These are phyloP conservation scores for Metschnikowia colocasiae DNA, from an alignment of 805 yeast genomes.

Conservation along the genomic window DNA sequence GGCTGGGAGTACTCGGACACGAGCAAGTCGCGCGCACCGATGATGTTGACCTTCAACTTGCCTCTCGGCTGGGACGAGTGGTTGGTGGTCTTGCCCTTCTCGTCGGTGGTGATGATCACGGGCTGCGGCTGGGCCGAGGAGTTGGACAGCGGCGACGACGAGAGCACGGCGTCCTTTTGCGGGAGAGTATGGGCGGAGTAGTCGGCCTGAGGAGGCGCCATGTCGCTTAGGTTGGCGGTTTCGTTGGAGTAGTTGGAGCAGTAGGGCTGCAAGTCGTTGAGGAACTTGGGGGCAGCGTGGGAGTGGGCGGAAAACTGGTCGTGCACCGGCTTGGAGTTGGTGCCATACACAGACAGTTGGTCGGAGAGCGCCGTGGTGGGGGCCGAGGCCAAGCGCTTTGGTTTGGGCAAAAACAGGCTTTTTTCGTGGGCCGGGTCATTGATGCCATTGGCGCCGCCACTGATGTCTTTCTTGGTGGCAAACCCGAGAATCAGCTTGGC, in stretches of 20 bases:
- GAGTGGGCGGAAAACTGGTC: neutral
- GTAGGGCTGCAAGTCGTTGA: constrained; percentile 19
- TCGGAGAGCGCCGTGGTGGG: constrained; percentile 70
- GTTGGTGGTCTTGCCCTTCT: constrained; percentile 34
- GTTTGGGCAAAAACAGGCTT: constrained; percentile 33
- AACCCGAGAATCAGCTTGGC: constrained; percentile 44
- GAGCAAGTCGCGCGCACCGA: constrained; percentile 71
- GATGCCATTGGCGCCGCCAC: neutral
- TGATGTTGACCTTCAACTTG: constrained; percentile 71
- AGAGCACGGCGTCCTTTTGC: constrained; percentile 1
- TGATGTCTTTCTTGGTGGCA: constrained; percentile 29
- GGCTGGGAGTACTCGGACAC: constrained; percentile 64
- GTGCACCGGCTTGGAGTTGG: constrained; percentile 35
- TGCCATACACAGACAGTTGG: constrained; percentile 64
- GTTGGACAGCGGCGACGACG: constrained; percentile 12
- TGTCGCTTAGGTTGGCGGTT: neutral
- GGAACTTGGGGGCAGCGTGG: constrained; percentile 6
- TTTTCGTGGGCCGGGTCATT: neutral
- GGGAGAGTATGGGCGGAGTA: neutral
- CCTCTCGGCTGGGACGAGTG: constrained; percentile 61
- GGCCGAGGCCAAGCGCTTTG: constrained; percentile 40
- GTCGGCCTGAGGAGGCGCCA: neutral
- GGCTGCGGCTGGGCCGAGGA: constrained; percentile 19
- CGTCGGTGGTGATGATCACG: constrained; percentile 40
- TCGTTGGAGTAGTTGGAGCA: constrained; percentile 16